Conservation (phyloP, 768 basidiomycete species). For the Xerocomellus intermedius region DNA sequence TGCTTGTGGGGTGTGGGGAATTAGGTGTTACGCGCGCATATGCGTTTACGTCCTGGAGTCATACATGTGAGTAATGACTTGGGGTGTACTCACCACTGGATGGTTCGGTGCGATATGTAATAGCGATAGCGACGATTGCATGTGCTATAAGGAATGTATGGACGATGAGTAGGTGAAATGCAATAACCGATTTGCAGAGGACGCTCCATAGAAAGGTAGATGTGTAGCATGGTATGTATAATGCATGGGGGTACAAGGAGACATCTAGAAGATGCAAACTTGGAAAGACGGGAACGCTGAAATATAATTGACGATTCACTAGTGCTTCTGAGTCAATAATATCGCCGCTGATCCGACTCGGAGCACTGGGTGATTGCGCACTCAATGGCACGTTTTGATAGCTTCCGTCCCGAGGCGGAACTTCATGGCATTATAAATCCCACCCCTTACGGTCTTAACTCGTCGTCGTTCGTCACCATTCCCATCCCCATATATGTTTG, state of each 20-base stretch:
- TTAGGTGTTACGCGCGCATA: constrained; percentile 4
- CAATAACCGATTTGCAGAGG: not conserved
- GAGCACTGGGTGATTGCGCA: not conserved
- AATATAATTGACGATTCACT: not conserved
- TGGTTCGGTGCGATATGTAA: constrained; percentile 23
- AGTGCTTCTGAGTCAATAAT: not conserved
- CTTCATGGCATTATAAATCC: not conserved
- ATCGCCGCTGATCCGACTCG: constrained; percentile 6
- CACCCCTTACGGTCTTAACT: not conserved
- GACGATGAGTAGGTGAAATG: constrained; percentile 7
- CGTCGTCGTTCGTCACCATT: not conserved
- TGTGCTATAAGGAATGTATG: constrained; percentile 7
- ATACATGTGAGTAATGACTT: constrained; percentile 1
- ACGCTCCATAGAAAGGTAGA: not conserved
- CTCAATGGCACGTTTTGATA: not conserved
- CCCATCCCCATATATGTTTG: not conserved
- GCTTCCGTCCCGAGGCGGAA: constrained; percentile 1
- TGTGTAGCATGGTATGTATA: not conserved
- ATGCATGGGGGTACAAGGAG: too few species aligned
- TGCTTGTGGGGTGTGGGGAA: constrained; percentile 15
- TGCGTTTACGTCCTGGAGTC: constrained; percentile 11
- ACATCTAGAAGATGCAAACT: not conserved
- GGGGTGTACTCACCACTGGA: constrained; percentile 1
- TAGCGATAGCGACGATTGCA: not conserved
- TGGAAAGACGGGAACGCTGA: not conserved